phyloP scores from a whole-genome alignment of 352 stramenopile genomes.

The Phytopythium helicoides region DNA sequence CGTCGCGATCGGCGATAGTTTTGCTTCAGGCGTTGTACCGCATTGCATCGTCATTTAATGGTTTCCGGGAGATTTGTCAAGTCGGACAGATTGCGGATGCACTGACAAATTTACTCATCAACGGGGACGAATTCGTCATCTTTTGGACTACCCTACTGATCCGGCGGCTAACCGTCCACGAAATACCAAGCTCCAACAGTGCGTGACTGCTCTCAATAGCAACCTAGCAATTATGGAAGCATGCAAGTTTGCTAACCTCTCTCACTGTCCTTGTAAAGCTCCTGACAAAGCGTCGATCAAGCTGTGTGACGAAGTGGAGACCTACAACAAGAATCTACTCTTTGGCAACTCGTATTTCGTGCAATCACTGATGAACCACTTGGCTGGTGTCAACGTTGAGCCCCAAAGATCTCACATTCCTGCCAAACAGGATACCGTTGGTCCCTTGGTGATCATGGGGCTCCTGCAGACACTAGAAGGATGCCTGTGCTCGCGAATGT shows the following conservation, averaged over 20 bases:
- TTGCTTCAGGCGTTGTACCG: slow-evolving; percentile 84
- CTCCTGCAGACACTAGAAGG: slow-evolving; percentile 90
- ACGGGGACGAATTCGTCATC: slow-evolving; percentile 83
- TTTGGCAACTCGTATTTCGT: slow-evolving; percentile 70
- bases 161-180: slow-evolving; percentile 58
- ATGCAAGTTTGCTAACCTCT: too few species aligned
- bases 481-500: slow-evolving; percentile 83
- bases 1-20: slow-evolving; percentile 60
- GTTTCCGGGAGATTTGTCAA: slow-evolving; percentile 81
- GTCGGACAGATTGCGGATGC: slow-evolving; percentile 74
- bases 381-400: slow-evolving; percentile 61
- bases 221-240: too few species aligned
- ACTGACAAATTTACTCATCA: slow-evolving; percentile 69
- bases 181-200: slow-evolving; percentile 35
- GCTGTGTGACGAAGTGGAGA: slow-evolving; percentile 68
- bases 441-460: slow-evolving; percentile 89
- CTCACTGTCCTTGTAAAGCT: slow-evolving; percentile 19
- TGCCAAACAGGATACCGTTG: slow-evolving; percentile 17
- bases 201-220: too few species aligned
- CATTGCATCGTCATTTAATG: slow-evolving; percentile 85
- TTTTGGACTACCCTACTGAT: slow-evolving; percentile 85
- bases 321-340: slow-evolving; percentile 74
- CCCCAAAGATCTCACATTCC: slow-evolving; percentile 2
- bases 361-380: slow-evolving; percentile 53
- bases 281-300: slow-evolving; percentile 47